Evolutionary conservation across 805 yeast species (phyloP).

Genomic region (Pichia scutulata): DNA sequence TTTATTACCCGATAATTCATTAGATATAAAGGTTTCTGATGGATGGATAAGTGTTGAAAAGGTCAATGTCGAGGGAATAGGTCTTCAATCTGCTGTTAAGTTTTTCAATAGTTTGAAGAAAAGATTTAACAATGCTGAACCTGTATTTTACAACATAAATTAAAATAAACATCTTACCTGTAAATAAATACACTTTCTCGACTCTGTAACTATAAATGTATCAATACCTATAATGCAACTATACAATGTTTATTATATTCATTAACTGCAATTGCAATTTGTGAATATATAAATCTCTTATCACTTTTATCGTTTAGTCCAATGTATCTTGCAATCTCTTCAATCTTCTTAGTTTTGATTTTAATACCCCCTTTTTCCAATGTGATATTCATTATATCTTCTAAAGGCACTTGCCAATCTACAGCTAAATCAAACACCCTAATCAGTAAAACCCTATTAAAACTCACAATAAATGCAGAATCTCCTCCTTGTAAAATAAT

Average conservation of each 20-base stretch:
- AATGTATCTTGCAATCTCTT: slow-evolving; percentile 47
- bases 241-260: slow-evolving; percentile 55
- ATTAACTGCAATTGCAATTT: slow-evolving; percentile 72
- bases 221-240: slow-evolving; percentile 17
- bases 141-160: background rate
- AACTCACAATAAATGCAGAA: slow-evolving; percentile 67
- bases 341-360: slow-evolving; percentile 41
- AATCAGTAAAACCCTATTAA: slow-evolving; percentile 59
- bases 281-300: slow-evolving; percentile 58
- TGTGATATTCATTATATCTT: slow-evolving; percentile 59
- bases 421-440: slow-evolving; percentile 51
- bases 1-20: background rate
- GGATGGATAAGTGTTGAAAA: slow-evolving; percentile 31
- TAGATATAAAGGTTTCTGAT: slow-evolving; percentile 31
- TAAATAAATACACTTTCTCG: too few relatives aligned
- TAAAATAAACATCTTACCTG: background rate
- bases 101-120: slow-evolving; percentile 40
- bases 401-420: slow-evolving; percentile 67
- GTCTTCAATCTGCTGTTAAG: slow-evolving; percentile 35
- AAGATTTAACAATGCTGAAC: slow-evolving; percentile 33
- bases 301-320: slow-evolving; percentile 67
- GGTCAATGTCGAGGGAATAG: slow-evolving; percentile 50
- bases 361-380: slow-evolving; percentile 75
- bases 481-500: slow-evolving; percentile 76
- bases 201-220: too few relatives aligned